Base-by-base conservation (phyloP, 805 yeast species). In the Nakazawaea wickerhamii region DNA sequence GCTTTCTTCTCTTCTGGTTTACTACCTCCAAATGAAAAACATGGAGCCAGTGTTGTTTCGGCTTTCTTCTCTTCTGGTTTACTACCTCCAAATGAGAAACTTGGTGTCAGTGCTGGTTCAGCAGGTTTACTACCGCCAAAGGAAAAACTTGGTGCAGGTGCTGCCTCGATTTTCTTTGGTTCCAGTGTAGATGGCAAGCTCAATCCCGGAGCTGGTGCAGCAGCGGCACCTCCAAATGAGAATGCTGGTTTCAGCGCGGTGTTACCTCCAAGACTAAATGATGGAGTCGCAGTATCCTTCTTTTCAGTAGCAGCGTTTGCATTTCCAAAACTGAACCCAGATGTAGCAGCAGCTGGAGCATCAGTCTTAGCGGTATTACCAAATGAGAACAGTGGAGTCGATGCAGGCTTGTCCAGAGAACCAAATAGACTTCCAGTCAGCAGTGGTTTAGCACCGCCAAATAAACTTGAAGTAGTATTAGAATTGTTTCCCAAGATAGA, bases 11-110 rank as follows among this genome's bases (percentile, higher is more conserved):
- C 45, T 8, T 30, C 35, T 27, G 42, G 30, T 11, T 30, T 18
- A 20, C 31, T 5, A 15, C 26, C 30, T 28, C 53, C 55, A 41
- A 54, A 50, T 5, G 55, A 47, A 32, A 52, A 48, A 13, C 40
- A 42, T 4, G 39, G 2, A 20, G 44, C 20, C 15, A 21, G 27
- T 38, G 45, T 40, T 14, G 48, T 25, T 15, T 14, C 18, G 21
- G 14, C 37, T 31, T 38, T 30, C 18, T 30, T 37, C 19, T 42
- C 30, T n/a, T 34, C 31, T 18, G 36, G 33, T 23, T 31, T 44
- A 11, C 44, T 25, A 22, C 48, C 32, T 23, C 31, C 38, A 34
- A 36, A 36, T 18, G 45, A 36, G 26, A 15, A 18, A 17, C 37
- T 40, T 30, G 48, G 17, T 21, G 19, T 35, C 6, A 31, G 18